Evolutionary conservation across 1,284 basidiomycete genomes (phyloP).

Genomic region (Apiotrichum mycotoxinovorans): DNA sequence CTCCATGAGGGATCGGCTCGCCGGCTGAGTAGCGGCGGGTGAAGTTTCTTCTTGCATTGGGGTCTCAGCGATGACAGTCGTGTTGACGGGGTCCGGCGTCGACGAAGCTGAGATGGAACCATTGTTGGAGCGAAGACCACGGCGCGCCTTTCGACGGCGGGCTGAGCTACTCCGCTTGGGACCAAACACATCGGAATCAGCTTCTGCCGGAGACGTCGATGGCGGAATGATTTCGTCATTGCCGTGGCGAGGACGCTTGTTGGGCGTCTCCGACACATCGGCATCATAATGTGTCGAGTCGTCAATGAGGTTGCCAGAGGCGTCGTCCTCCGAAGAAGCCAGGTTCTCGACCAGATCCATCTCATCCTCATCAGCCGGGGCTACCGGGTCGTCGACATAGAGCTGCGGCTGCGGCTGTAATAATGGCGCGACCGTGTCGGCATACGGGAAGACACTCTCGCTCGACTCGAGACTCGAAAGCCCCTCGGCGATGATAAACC

Average conservation of each 20-base stretch:
- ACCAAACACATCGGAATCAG: conserved; percentile 40
- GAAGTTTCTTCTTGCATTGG: neutral
- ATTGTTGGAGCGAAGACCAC: neutral
- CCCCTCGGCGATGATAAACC: conserved; percentile 34
- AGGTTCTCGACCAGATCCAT: neutral
- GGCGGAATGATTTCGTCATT: conserved; percentile 6
- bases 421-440: conserved; percentile 1
- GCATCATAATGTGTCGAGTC: conserved; percentile 13
- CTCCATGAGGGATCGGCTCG: neutral
- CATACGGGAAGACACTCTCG: conserved; percentile 5
- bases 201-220: conserved; percentile 5
- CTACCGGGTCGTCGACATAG: neutral
- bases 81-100: neutral
- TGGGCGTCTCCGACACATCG: conserved; percentile 11
- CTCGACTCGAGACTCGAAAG: conserved; percentile 10
- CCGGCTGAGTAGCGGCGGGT: neutral
- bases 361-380: neutral
- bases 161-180: conserved; percentile 13
- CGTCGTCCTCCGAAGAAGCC: neutral
- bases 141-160: conserved; percentile 1
- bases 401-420: neutral
- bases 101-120: neutral
- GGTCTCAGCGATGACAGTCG: neutral
- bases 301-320: neutral
- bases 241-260: neutral